Evolutionary conservation across 2,329 filamentous ascomycete species (phyloP), one percentile per base, ranked within the genome.

Genomic region (Spiromastix sp.): DNA sequence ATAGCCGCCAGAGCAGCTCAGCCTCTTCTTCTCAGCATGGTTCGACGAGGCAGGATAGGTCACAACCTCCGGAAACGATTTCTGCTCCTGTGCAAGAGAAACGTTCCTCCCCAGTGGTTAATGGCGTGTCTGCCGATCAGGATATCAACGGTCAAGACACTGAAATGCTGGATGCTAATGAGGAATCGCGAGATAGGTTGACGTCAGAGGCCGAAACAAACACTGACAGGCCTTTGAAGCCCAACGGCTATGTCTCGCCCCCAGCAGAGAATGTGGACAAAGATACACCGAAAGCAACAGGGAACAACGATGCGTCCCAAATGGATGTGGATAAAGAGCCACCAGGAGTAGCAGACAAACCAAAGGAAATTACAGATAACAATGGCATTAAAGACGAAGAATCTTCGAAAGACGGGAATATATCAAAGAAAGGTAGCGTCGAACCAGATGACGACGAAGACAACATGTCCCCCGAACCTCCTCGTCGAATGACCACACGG

Each of bases 401-500:
- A 17, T 16, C 11, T 6, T 17, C n/a, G 11, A 5, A 15, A 8
- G 38, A 46, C 11, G 34, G 28, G 3, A 39, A 36, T n/a, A 32
- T 45, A 28, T 39, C 43, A 8, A 32, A 45, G 12, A 49, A 44
- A 32, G 41, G 43, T 17, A 17, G 9, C 4, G 19, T 30, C 13
- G 25, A 31, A 32, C 17, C 37, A 36, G 45, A 36, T 31, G 24
- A 40, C 16, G 30, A 44, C 13, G 31, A 27, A 12, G 43, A 26
- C 32, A 32, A 7, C 46, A 48, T 30, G 20, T 60, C 57, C 0
- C 58, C 57, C 2, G 59, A 59, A 32, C 63, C 61, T 4, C 61
- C 56, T 10, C 55, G 61, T 20, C 57, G 64, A 30, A 67, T 67
- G 55, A 66, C 63, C 9, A 66, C 64, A 16, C 55, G 64, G 16